Evolutionary conservation across 371 early-diverging fungal species (phyloP), one percentile per base, ranked within the genome.

Genomic region (Lichtheimia ornata): DNA sequence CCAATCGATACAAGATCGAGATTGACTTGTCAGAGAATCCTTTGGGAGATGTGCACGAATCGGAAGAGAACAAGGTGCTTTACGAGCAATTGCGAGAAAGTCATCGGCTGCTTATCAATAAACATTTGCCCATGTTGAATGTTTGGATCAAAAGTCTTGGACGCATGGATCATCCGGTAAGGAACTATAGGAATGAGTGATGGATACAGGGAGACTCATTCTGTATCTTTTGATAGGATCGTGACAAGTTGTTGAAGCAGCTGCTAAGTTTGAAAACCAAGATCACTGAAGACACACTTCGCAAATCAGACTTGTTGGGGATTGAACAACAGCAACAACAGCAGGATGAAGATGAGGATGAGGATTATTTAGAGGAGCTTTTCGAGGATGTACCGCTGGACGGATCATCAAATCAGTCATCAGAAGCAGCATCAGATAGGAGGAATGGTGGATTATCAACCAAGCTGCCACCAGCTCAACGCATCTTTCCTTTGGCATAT

Each of bases 41-140:
- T 0, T 62, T 82, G 0, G 73, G 79, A 50, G 74, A 75, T 13
- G 67, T 88, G 0, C 58, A 73, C 7, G 91, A 91, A 51, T 74
- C 85, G 0, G 72, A 74, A 1, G 87, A 85, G 0, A 91, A 89
- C 51, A 51, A 62, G 15, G 75, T 84, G 17, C 56, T 91, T 0
- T 91, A 80, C 68, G 83, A 84, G 15, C 82, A 79, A 5, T 49
- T 91, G 24, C 78, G 91, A 13, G 90, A 91, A 52, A 63, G 77
- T 5, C 80, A 84, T 25, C 77, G 74, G 14, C 52, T 84, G 24
- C 67, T 86, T 47, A 63, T 76, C 15, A 75, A 66, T 41, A 78
- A 74, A 22, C 83, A 85, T 58, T 56, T 57, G 27, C 70, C 81
- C 0, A 66, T 77, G 50, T 53, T 86, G 13, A 73, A 73, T 45